Base-by-base conservation (phyloP, 495 filamentous ascomycete genomes). In the Xylaria cubensis region DNA sequence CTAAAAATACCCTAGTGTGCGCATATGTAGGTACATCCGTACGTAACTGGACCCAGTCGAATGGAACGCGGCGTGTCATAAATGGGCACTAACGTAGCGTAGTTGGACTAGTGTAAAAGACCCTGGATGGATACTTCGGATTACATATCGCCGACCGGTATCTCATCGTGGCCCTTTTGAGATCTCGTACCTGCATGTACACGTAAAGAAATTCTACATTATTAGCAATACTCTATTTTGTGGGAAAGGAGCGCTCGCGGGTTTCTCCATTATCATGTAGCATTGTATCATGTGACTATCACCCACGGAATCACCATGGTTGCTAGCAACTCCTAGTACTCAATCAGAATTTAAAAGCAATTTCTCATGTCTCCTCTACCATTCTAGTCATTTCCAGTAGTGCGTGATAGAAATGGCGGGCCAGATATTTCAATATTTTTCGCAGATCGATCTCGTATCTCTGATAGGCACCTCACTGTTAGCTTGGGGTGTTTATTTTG, bases 111-210 rank as follows among this genome's bases (percentile, higher is more conserved):
- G 26, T 26, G 42, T 50, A 17, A 19, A 50, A 21, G 26, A n/a
- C 63, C 42, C 63, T 26, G 15, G 12, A 13, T 26, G 63, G 39
- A 36, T 32, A 34, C 13, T 39, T 61, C 34, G 12, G 32, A 39
- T 39, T 61, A 36, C 53, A 0, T 56, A 17, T 32, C 12, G 26
- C 24, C 26, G 53, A 56, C 53, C 26, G 12, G 53, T 48, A 34
- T 48, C 62, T 50, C 13, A 64, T 63, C 36, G 39, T 19, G 26
- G 62, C 26, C 6, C 46, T 21, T 9, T 51, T 39, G 41, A 50
- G 29, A 53, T 32, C 64, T 41, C n/a, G 64, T 53, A 51, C 64
- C 64, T 29, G 64, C 64, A 66, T n/a, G 64, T 53, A 66, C 41
- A 66, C 44, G 15, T 1, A 24, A 48, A 26, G 59, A 63, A 59